Evolutionary conservation across 2,329 filamentous ascomycete genomes (phyloP), one percentile per base, ranked within the genome.

Genomic region (Ceratocystis destructans): DNA sequence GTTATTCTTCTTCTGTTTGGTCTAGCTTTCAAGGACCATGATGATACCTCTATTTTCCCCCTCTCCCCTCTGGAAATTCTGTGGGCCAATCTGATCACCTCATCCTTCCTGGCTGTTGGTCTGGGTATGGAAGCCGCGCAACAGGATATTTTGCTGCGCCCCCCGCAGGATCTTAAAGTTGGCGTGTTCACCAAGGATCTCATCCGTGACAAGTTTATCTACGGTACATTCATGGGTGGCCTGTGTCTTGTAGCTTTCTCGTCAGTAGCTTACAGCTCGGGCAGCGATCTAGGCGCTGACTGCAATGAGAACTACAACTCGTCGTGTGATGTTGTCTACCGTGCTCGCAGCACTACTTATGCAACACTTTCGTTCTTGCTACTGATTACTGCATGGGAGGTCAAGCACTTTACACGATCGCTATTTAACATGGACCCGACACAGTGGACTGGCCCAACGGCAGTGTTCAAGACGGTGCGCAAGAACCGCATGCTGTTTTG

Each of bases 81-180:
- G 41, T 90, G 87, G 87, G 85, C 87, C 69, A 90, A 89, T 72
- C 83, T 90, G 71, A 82, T 89, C 64, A 90, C 87, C 1, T 88
- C 85, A 1, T 87, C 84, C 5, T 82, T 88, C 70, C 80, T 88
- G 0, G 87, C 87, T 53, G 83, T 90, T 70, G 87, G 87, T 64
- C 79, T 90, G 0, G 87, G 87, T 5, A 83, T 89, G 68, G 87
- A 90, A 72, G 80, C 84, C 67, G 85, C 86, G 0, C 81, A 85
- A 41, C 82, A 84, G 0, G 86, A 89, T 72, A 83, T 90, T 68
- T 82, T 89, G 72, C 73, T 77, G 5, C 83, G 87, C 0, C 84
- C 85, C 1, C 87, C 87, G 5, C 84, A 87, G 69, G 79, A 79
- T 69, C 77, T 87, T 15, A 77, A 79, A 55, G 73, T 79, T 3